Evolutionary conservation across 768 basidiomycete genomes (phyloP).

Genomic region (Boletus vermiculosoides): DNA sequence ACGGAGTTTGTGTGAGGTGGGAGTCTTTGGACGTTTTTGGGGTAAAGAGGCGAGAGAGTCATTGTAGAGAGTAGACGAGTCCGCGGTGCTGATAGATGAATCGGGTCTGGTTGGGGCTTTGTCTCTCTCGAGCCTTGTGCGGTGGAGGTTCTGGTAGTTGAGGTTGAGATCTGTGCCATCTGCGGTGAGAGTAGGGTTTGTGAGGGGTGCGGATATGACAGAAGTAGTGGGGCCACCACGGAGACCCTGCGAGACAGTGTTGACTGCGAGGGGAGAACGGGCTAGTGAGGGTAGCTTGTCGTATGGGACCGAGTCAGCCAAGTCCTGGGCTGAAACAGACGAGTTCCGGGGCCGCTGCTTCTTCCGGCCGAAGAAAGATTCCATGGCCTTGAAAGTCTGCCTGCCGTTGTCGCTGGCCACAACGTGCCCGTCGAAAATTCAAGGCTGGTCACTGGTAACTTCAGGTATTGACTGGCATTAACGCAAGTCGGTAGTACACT

Average conservation of each 20-base stretch:
- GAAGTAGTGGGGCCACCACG: conserved; percentile 35
- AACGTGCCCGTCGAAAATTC: conserved; percentile 5
- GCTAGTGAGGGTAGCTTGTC: conserved; percentile 57
- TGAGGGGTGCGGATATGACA: conserved; percentile 76
- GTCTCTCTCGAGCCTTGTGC: conserved; percentile 54
- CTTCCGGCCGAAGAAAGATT: conserved; percentile 59
- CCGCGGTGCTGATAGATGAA: conserved; percentile 54
- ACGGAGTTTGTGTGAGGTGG: conserved; percentile 35
- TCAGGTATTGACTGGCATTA: conserved; percentile 3
- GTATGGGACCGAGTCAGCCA: conserved; percentile 72
- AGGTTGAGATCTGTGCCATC: conserved; percentile 74
- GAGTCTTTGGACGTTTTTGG: conserved; percentile 36
- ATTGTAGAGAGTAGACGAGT: conserved; percentile 59
- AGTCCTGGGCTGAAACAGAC: conserved; percentile 58
- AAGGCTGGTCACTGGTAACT: conserved; percentile 4
- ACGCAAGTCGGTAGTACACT: background rate
- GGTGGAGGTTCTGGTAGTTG: conserved; percentile 52
- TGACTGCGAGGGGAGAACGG: conserved; percentile 59
- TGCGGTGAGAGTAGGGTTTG: conserved; percentile 74
- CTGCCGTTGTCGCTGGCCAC: conserved; percentile 16
- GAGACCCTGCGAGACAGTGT: conserved; percentile 53
- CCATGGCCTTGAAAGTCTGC: conserved; percentile 44
- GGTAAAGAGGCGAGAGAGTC: conserved; percentile 44
- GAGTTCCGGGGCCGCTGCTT: conserved; percentile 57
- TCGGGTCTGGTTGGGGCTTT: conserved; percentile 42